Base-by-base conservation (phyloP, 768 basidiomycete genomes). In the Hygrocybe punicea region DNA sequence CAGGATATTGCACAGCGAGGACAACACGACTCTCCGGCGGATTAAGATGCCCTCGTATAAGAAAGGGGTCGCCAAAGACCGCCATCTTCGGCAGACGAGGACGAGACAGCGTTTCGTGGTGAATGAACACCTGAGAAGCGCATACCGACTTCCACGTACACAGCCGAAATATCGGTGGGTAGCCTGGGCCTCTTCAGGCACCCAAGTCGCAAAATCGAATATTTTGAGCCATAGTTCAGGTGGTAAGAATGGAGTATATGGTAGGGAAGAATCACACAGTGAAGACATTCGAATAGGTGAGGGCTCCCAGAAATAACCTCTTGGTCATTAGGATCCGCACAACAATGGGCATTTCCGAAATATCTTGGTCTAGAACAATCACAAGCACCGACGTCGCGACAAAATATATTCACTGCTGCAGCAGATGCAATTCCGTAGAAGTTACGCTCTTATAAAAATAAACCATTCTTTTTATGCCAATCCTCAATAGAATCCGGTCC, bases 401-500 rank as follows among this genome's bases (percentile, higher is more conserved):
- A n/a, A n/a, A n/a, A n/a, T n/a, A n/a, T n/a, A n/a, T n/a, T n/a
- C n/a, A n/a, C n/a, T n/a, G n/a, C n/a, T n/a, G n/a, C n/a, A n/a
- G n/a, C n/a, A n/a, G n/a, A n/a, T n/a, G n/a, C n/a, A n/a, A n/a
- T n/a, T n/a, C n/a, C n/a, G n/a, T n/a, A n/a, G n/a, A n/a, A n/a
- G n/a, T n/a, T n/a, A n/a, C n/a, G n/a, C n/a, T n/a, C n/a, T n/a
- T n/a, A n/a, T n/a, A n/a, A n/a, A n/a, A 73, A 83, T 36, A 80
- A 67, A 0, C 68, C 65, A 44, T 84, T 69, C 57, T 77, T 76
- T 72, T 78, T 81, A 64, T 87, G 85, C 85, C 85, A 87, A 2
- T 61, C 66, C 65, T 86, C 84, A 45, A 87, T 61, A 2, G 83
- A 80, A 13, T 76, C 58, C 0, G 67, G 63, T 0, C 77, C 76